These are phyloP conservation scores for Phialophora verrucosa DNA, from an alignment of 2,329 filamentous ascomycete species.

Conservation along the genomic window DNA sequence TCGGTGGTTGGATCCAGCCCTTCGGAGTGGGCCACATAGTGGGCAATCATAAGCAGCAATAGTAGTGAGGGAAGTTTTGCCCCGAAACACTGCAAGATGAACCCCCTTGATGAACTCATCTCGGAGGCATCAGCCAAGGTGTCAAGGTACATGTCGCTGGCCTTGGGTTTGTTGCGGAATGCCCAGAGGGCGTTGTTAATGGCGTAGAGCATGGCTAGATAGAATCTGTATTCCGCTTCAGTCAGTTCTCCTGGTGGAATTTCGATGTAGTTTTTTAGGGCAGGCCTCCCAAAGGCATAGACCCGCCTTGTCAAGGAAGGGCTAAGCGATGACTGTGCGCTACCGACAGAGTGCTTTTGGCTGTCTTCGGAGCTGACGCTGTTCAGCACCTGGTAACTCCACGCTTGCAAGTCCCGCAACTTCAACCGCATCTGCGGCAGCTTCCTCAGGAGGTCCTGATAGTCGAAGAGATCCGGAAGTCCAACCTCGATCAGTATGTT, in stretches of 20 bases:
- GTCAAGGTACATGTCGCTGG: neutral
- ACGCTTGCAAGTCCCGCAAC: constrained; percentile 1
- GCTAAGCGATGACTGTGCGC: no score
- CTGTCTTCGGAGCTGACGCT: neutral
- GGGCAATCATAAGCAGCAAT: neutral
- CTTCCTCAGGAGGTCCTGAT: constrained; percentile 1
- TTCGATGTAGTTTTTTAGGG: neutral
- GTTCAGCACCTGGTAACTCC: neutral
- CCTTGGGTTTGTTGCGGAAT: neutral
- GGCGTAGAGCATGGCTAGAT: neutral
- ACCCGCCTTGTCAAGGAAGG: neutral
- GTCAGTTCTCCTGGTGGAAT: neutral
- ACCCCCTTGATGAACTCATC: neutral
- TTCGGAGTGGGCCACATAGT: neutral
- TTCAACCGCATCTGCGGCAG: constrained; percentile 2
- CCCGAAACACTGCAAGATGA: constrained; percentile 2
- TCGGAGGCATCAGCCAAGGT: neutral
- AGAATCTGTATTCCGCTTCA: neutral
- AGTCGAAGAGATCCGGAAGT: constrained; percentile 1
- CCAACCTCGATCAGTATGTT: constrained; percentile 4
- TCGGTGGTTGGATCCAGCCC: neutral
- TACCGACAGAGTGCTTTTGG: neutral
- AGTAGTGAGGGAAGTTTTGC: neutral
- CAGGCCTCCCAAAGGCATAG: neutral
- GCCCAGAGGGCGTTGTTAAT: constrained; percentile 1